Base-by-base conservation (phyloP, 768 basidiomycete species). In the Psilocybe cubensis region DNA sequence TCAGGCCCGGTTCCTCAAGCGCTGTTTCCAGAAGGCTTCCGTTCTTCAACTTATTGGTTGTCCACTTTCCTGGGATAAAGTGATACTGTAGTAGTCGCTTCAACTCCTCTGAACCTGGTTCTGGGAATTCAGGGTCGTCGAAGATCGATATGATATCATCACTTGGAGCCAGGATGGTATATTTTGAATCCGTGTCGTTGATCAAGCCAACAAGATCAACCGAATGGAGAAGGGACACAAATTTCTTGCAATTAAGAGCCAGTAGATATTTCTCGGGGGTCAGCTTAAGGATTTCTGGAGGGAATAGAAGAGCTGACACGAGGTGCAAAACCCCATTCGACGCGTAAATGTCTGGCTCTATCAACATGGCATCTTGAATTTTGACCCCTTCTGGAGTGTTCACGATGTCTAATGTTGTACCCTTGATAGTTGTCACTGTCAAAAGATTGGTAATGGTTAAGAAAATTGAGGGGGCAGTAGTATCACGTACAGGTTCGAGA, bases 211-310 rank as follows among this genome's bases (percentile, higher is more conserved):
- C 81, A 58, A 99, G 83, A 59, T 91, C 79, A 27, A 91, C 92
- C 3, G 92, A 90, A 62, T 92, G 94, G 24, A 99, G 76, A 21
- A 98, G 79, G 5, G 89, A 88, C 51, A 98, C 91, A 70, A 98
- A 98, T 27, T 83, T 82, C 1, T 92, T 91, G 74, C 96, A 97
- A 68, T 97, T 93, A 58, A 98, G 81, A 3, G 92, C 87, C 9
- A 98, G 84, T 17, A 99, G 88, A 62, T 90, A 94, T 72, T 98
- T 98, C 76, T 98, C 97, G 17, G 96, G 91, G 3, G 96, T 98
- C 42, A 95, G 75, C 58, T 85, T 78, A 21, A 96, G 82, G 43
- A 91, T 81, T 14, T 85, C 87, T 2, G 83, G 79, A 6, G 94
- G 91, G 10, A 96, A 71, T 12, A 99, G 83, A 21, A 98, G 83